Evolutionary conservation across 2,329 filamentous ascomycete genomes (phyloP).

Genomic region (Sclerotiophoma versabilis): DNA sequence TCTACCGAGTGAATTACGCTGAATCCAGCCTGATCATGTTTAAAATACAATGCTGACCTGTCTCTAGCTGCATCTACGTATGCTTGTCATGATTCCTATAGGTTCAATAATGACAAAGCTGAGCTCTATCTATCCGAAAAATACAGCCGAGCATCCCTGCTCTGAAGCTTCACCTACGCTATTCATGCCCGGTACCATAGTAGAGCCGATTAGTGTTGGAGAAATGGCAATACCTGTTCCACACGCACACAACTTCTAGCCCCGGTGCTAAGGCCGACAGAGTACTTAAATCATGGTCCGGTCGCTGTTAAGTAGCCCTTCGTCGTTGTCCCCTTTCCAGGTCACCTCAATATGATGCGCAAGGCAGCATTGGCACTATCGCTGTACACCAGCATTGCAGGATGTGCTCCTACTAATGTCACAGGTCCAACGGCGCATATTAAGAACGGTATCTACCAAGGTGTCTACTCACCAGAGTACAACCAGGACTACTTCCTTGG

Average conservation of each 20-base stretch:
- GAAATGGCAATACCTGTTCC: conserved; percentile 7
- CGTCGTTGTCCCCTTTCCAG: conserved; percentile 47
- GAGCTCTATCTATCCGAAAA: too few relatives aligned
- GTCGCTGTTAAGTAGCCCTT: background rate
- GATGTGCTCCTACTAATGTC: conserved; percentile 11
- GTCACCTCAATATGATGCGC: conserved; percentile 22
- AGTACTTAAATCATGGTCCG: conserved; percentile 3
- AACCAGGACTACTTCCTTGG: conserved; percentile 57
- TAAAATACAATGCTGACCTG: too few relatives aligned
- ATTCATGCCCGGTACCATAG: too few relatives aligned
- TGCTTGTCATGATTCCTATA: too few relatives aligned
- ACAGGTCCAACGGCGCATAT: conserved; percentile 44
- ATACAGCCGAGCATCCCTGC: too few relatives aligned
- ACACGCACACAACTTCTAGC: background rate
- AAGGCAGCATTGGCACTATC: conserved; percentile 18
- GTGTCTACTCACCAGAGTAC: conserved; percentile 49
- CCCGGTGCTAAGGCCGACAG: background rate
- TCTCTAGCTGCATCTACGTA: too few relatives aligned
- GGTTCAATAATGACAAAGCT: too few relatives aligned
- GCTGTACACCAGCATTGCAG: conserved; percentile 23
- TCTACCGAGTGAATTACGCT: too few relatives aligned
- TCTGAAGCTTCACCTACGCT: too few relatives aligned
- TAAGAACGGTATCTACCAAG: conserved; percentile 55
- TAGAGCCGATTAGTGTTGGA: background rate
- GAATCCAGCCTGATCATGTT: too few relatives aligned